Percentiles rank a stretch among this genome's conserved stretches.
Evolutionary conservation across 179 eudicot species (phyloP).

Genomic region (Drosera spatulata): DNA sequence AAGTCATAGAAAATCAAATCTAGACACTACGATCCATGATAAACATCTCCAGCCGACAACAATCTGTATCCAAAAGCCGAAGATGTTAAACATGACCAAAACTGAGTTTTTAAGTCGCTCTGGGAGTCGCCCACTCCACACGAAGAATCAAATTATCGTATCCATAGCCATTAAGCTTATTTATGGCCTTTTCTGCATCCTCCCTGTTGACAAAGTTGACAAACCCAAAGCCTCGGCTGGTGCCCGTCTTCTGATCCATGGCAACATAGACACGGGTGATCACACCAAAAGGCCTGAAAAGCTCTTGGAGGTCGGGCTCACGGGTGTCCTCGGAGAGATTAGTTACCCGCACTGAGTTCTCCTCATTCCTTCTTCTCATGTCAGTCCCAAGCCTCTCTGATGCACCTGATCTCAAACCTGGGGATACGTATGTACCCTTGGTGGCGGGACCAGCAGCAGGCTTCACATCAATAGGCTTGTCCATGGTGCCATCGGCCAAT

Average conservation of each 20-base stretch:
- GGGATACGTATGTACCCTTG: slow-evolving; percentile 54
- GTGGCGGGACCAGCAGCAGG: slow-evolving; percentile 17
- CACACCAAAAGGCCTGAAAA: slow-evolving; percentile 66
- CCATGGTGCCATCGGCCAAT: slow-evolving; percentile 26
- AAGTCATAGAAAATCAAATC: too few species aligned
- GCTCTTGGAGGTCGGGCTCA: slow-evolving; percentile 75
- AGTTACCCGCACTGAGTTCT: slow-evolving; percentile 87
- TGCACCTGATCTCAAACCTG: slow-evolving; percentile 50
- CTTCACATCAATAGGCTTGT: slow-evolving; percentile 29
- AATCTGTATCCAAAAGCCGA: background rate
- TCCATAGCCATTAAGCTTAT: slow-evolving; percentile 88
- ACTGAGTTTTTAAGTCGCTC: slow-evolving; percentile 8
- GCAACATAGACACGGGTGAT: slow-evolving; percentile 81
- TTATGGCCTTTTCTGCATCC: slow-evolving; percentile 72
- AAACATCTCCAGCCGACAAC: too few species aligned
- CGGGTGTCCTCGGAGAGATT: slow-evolving; percentile 89
- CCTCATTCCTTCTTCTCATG: slow-evolving; percentile 76
- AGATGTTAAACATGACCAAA: background rate
- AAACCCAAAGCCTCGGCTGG: slow-evolving; percentile 82
- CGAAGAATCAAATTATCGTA: slow-evolving; percentile 80
- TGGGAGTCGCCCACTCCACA: slow-evolving; percentile 80
- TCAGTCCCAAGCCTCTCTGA: slow-evolving; percentile 43
- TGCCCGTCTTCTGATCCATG: slow-evolving; percentile 72
- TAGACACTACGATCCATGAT: too few species aligned
- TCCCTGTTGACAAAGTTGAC: slow-evolving; percentile 72